Percentiles rank a stretch among this genome's conserved stretches.
phyloP scores from a whole-genome alignment of 257 asterid species.

The Primulina tabacum region DNA sequence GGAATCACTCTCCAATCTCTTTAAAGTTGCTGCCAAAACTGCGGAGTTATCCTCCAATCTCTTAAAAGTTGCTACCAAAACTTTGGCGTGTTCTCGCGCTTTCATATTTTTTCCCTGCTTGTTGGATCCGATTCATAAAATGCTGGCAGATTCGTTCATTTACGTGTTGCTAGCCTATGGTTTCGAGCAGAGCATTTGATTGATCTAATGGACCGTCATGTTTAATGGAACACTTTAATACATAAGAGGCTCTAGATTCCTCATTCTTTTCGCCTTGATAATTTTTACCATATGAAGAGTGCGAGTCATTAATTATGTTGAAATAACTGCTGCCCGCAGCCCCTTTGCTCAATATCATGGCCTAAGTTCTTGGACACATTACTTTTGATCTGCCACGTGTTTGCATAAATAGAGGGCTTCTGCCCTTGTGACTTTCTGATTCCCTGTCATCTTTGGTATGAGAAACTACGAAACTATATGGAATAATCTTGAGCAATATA shows the following conservation, averaged over 20 bases:
- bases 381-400: constrained; percentile 24
- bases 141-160: constrained; percentile 18
- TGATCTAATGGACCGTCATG: constrained; percentile 19
- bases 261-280: background rate
- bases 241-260: constrained; percentile 20
- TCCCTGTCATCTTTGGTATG: background rate
- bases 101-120: constrained; percentile 6
- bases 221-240: constrained; percentile 24
- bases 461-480: background rate
- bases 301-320: constrained; percentile 7
- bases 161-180: constrained; percentile 18
- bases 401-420: constrained; percentile 24
- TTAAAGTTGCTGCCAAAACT: no score
- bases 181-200: constrained; percentile 5
- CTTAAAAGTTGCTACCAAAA: constrained; percentile 10
- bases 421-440: background rate
- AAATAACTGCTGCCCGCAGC: constrained; percentile 17
- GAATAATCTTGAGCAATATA: background rate
- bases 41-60: constrained; percentile 12
- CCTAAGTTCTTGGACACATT: constrained; percentile 12
- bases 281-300: constrained; percentile 5
- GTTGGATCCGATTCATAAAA: constrained; percentile 21
- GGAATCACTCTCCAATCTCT: no score
- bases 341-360: constrained; percentile 15
- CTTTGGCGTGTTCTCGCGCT: constrained; percentile 14